These are phyloP conservation scores for Chaetomium olivaceum DNA, from an alignment of 2,329 filamentous ascomycete genomes.

Conservation along the genomic window DNA sequence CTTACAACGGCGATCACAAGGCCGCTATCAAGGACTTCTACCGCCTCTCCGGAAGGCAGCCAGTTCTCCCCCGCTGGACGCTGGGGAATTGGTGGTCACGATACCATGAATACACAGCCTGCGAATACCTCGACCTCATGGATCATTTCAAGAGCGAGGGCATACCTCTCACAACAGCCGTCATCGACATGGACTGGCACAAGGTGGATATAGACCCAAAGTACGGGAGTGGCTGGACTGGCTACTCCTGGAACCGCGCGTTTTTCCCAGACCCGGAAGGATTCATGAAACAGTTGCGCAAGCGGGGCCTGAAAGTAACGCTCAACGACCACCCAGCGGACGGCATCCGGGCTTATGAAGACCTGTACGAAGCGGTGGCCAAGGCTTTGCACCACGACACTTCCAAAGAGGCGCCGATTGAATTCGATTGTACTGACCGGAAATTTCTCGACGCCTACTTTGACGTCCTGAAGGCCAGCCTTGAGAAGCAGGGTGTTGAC, in stretches of 20 bases:
- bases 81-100: conserved; percentile 68
- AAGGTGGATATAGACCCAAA: conserved; percentile 48
- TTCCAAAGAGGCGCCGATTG: conserved; percentile 49
- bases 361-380: conserved; percentile 57
- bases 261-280: conserved; percentile 57
- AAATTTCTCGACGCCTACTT: conserved; percentile 61
- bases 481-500: conserved; percentile 59
- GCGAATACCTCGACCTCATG: conserved; percentile 59
- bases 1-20: conserved; percentile 34
- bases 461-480: conserved; percentile 54
- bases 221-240: conserved; percentile 55
- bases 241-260: conserved; percentile 62
- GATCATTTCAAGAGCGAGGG: conserved; percentile 52
- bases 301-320: conserved; percentile 53
- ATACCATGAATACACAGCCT: conserved; percentile 58
- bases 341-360: conserved; percentile 58
- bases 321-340: conserved; percentile 65
- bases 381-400: conserved; percentile 54
- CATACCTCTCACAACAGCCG: conserved; percentile 60
- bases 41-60: conserved; percentile 43
- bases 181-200: conserved; percentile 70
- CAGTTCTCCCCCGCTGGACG: conserved; percentile 41
- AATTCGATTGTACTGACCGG: conserved; percentile 56
- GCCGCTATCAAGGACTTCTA: conserved; percentile 35
- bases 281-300: conserved; percentile 54